Percentiles rank a stretch among this genome's conserved stretches.
These are phyloP conservation scores for Carnegiea gigantea DNA, from an alignment of 179 eudicot genomes.

Conservation along the genomic window DNA sequence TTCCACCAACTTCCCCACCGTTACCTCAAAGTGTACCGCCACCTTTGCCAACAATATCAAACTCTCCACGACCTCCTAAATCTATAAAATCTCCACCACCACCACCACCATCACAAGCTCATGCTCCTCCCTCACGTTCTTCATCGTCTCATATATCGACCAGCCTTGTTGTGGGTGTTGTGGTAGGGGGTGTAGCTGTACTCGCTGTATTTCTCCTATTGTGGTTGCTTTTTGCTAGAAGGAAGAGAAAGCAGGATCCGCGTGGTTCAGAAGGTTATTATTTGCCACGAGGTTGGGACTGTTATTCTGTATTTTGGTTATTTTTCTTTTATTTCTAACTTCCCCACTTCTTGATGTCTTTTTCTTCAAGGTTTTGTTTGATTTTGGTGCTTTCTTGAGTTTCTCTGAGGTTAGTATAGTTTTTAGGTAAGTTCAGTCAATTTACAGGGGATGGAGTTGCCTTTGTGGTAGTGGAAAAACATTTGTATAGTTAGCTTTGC, in stretches of 20 bases:
- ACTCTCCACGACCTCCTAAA: conserved; percentile 13
- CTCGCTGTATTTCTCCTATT: conserved; percentile 30
- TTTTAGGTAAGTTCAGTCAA: too few species aligned
- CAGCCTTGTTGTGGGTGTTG: conserved; percentile 30
- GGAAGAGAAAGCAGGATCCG: conserved; percentile 32
- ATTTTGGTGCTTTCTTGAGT: neutral
- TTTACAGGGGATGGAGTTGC: too few species aligned
- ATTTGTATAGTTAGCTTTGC: too few species aligned
- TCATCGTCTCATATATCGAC: conserved; percentile 21
- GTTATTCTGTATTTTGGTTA: conserved; percentile 12
- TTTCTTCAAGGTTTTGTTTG: neutral
- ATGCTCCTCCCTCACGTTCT: conserved; percentile 23
- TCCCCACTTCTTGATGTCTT: too few species aligned
- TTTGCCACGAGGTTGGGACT: conserved; percentile 28
- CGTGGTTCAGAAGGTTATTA: conserved; percentile 30
- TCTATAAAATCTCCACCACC: conserved; percentile 24
- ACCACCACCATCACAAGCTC: conserved; percentile 11
- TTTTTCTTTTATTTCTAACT: neutral
- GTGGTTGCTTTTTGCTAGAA: conserved; percentile 31
- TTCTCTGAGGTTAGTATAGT: too few species aligned
- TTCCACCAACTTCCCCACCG: neutral
- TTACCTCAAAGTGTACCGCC: neutral
- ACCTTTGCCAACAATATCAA: conserved; percentile 5
- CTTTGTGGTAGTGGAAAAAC: too few species aligned
- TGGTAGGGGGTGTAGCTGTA: conserved; percentile 35